Evolutionary conservation across 2,329 filamentous ascomycete genomes (phyloP).

Genomic region (Biscogniauxia sp.): DNA sequence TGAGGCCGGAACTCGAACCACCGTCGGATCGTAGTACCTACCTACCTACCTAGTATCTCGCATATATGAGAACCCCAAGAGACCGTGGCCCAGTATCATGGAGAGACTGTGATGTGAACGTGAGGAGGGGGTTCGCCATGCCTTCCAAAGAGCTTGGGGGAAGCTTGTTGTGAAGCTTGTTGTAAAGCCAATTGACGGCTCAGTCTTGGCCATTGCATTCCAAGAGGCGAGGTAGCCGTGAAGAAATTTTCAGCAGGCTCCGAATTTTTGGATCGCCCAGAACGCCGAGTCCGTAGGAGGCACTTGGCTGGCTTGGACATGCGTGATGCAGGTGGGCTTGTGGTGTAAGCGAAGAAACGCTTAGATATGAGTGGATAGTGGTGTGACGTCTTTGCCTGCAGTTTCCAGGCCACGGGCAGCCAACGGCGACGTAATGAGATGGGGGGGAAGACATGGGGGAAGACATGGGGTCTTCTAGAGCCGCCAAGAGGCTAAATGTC

Average conservation of each 20-base stretch:
- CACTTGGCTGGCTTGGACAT: conserved; percentile 7
- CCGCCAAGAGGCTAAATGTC: conserved; percentile 25
- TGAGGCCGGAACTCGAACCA: conserved; percentile 16
- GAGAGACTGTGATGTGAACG: background rate
- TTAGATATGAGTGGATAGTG: background rate
- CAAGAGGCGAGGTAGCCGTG: conserved; percentile 1
- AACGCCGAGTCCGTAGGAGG: conserved; percentile 18
- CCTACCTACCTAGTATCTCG: background rate
- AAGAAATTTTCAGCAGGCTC: background rate
- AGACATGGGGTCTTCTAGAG: conserved; percentile 16
- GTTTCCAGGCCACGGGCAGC: background rate
- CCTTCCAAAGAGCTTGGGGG: conserved; percentile 15
- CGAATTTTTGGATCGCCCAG: conserved; percentile 12
- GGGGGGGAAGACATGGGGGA: conserved; percentile 3
- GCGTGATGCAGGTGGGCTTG: conserved; percentile 9
- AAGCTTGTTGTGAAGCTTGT: conserved; percentile 19
- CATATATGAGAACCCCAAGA: background rate
- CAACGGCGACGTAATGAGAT: conserved; percentile 24
- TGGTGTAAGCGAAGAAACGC: conserved; percentile 12
- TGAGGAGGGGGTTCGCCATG: conserved; percentile 1
- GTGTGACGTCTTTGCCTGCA: background rate
- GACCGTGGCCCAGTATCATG: background rate
- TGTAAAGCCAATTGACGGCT: background rate
- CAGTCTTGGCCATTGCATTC: background rate
- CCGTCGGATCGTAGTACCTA: background rate